These are phyloP conservation scores for Nidularia sp. DNA, from an alignment of 768 basidiomycete species.

Conservation along the genomic window DNA sequence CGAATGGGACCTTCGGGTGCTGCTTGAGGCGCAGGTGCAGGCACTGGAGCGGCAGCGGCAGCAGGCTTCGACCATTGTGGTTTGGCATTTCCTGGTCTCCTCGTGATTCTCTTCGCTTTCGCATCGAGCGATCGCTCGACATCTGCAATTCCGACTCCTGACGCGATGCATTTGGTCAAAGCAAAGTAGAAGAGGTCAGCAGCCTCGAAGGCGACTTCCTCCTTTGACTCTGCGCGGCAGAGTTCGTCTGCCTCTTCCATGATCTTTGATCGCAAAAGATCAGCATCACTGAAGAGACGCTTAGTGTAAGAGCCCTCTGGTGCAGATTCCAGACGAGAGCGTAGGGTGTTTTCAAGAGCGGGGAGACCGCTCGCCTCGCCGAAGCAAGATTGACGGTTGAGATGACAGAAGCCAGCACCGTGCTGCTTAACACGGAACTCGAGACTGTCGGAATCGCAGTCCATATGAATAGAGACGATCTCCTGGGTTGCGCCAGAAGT, in stretches of 20 bases:
- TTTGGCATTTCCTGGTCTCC: constrained; percentile 91
- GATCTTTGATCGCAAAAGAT: constrained; percentile 87
- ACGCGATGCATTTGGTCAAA: constrained; percentile 76
- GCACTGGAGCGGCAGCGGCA: constrained; percentile 7
- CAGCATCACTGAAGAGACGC: constrained; percentile 77
- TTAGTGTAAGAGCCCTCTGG: constrained; percentile 92
- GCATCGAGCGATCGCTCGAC: constrained; percentile 79
- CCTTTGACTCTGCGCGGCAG: constrained; percentile 72
- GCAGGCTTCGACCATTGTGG: constrained; percentile 57
- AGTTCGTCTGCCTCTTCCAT: constrained; percentile 98
- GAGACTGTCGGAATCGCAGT: constrained; percentile 92
- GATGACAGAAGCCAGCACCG: constrained; percentile 92
- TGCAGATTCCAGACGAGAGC: constrained; percentile 65
- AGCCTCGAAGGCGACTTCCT: constrained; percentile 90
- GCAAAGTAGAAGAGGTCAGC: constrained; percentile 95
- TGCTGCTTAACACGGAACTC: constrained; percentile 89
- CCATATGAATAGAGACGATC: constrained; percentile 74
- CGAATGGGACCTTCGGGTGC: constrained; percentile 49
- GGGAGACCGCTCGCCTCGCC: constrained; percentile 75
- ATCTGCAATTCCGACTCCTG: constrained; percentile 79
- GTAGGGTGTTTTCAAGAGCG: constrained; percentile 76
- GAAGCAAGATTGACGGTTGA: constrained; percentile 85
- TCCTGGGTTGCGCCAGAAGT: constrained; percentile 93
- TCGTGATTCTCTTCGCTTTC: constrained; percentile 83
- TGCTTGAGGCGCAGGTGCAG: constrained; percentile 7